phyloP scores from a whole-genome alignment of 1,284 basidiomycete genomes.

The Leccinum subrobustum region DNA sequence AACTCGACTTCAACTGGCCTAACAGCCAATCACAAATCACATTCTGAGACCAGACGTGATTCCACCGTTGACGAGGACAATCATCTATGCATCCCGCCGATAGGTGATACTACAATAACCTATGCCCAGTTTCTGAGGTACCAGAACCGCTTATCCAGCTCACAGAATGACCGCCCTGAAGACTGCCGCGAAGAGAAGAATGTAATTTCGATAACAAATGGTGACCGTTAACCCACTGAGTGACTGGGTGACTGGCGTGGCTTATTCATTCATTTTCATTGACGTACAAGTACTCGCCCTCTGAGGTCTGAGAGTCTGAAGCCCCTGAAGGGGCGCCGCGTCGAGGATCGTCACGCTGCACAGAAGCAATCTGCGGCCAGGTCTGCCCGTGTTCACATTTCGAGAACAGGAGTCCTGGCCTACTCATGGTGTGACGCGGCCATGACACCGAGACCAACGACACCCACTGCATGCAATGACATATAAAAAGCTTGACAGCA shows the following conservation, averaged over 20 bases:
- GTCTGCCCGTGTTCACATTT: constrained; percentile 1
- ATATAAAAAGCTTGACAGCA: not conserved
- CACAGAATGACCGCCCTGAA: not conserved
- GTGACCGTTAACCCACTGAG: not conserved
- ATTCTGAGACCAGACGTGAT: too few relatives aligned
- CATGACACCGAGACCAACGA: not conserved
- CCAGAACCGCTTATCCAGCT: not conserved
- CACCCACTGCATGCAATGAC: not conserved
- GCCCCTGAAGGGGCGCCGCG: not conserved
- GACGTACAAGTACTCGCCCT: not conserved
- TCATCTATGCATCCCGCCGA: not conserved
- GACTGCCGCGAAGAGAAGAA: not conserved
- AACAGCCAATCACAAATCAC: not conserved
- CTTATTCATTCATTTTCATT: not conserved
- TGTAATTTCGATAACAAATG: not conserved
- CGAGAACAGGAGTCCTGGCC: not conserved
- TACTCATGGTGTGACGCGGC: not conserved
- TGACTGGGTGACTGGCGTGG: too few relatives aligned
- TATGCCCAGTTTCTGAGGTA: not conserved
- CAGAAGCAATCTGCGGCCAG: constrained; percentile 4
- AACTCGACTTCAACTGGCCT: not conserved
- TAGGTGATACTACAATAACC: not conserved
- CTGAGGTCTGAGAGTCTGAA: not conserved
- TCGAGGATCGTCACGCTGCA: not conserved
- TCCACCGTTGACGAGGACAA: not conserved